These are phyloP conservation scores for Carpinus fangiana DNA, from an alignment of 306 rosid species.

Conservation along the genomic window DNA sequence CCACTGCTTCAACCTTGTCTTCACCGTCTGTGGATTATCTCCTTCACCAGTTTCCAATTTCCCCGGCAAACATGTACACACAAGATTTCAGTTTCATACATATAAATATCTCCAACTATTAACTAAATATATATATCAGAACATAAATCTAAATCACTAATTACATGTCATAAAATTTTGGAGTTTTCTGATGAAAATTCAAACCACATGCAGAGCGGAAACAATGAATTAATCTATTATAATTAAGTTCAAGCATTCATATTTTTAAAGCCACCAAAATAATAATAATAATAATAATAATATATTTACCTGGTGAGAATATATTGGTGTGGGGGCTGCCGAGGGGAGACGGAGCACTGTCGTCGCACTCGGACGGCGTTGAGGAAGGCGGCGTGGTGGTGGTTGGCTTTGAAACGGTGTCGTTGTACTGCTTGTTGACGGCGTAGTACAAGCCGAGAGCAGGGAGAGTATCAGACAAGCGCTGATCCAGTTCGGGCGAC, in stretches of 20 bases:
- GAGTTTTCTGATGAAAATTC: background rate
- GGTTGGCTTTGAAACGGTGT: conserved; percentile 39
- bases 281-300: too few species aligned
- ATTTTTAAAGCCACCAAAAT: background rate
- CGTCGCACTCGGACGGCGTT: conserved; percentile 62
- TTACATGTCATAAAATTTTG: too few species aligned
- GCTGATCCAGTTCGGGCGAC: conserved; percentile 43
- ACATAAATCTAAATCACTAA: background rate
- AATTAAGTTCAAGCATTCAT: too few species aligned
- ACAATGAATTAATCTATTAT: background rate
- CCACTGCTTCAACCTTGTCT: conserved; percentile 87
- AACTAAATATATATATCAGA: background rate
- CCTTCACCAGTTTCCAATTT: conserved; percentile 38
- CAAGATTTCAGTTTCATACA: background rate
- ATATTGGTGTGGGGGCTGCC: conserved; percentile 61
- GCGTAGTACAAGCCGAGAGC: conserved; percentile 85
- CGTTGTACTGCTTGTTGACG: conserved; percentile 59
- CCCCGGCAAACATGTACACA: background rate
- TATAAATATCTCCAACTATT: background rate
- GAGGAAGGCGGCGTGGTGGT: conserved; percentile 44
- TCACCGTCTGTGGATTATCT: conserved; percentile 79
- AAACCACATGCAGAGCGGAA: background rate
- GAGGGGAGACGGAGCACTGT: conserved; percentile 44
- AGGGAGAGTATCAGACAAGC: conserved; percentile 77
- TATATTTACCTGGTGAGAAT: conserved; percentile 45